Evolutionary conservation across 2,329 filamentous ascomycete genomes (phyloP).

Genomic region (Boeremia lycopersici): DNA sequence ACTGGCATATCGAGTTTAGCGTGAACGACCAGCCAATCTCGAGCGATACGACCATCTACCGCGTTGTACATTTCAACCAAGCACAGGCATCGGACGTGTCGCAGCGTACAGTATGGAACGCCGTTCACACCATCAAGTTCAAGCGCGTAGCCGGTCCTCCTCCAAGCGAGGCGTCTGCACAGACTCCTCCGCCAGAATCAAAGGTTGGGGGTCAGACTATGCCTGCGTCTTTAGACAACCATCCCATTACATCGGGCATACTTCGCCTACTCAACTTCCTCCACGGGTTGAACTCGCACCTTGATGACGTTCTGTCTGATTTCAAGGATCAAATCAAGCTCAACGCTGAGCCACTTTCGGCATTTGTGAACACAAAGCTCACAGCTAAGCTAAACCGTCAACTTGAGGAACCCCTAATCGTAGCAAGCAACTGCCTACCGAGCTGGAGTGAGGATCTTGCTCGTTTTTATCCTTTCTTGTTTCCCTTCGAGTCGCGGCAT

Average conservation of each 20-base stretch:
- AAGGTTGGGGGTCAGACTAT: slow-evolving; percentile 65
- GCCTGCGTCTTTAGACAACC: slow-evolving; percentile 79
- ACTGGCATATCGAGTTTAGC: slow-evolving; percentile 98
- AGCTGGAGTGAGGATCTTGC: slow-evolving; percentile 96
- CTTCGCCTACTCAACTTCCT: slow-evolving; percentile 86
- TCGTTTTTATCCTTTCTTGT: slow-evolving; percentile 92
- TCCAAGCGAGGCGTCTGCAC: slow-evolving; percentile 71
- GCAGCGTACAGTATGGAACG: slow-evolving; percentile 84
- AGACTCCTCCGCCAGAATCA: slow-evolving; percentile 59
- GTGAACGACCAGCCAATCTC: slow-evolving; percentile 82
- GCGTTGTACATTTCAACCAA: slow-evolving; percentile 80
- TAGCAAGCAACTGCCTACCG: slow-evolving; percentile 94
- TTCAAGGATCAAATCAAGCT: slow-evolving; percentile 73
- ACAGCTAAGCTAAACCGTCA: slow-evolving; percentile 98
- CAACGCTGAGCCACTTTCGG: slow-evolving; percentile 81
- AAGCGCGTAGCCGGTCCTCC: slow-evolving; percentile 83
- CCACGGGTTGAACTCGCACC: slow-evolving; percentile 89
- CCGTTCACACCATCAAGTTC: slow-evolving; percentile 90
- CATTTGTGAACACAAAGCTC: slow-evolving; percentile 98
- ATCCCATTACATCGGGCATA: slow-evolving; percentile 85
- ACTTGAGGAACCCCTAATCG: slow-evolving; percentile 93
- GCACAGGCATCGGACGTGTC: slow-evolving; percentile 67
- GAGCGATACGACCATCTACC: slow-evolving; percentile 94
- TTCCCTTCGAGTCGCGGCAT: slow-evolving; percentile 96
- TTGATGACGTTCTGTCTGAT: slow-evolving; percentile 86